Base-by-base conservation (phyloP, 2,329 filamentous ascomycete species). In the Hymenoscyphus scutula region DNA sequence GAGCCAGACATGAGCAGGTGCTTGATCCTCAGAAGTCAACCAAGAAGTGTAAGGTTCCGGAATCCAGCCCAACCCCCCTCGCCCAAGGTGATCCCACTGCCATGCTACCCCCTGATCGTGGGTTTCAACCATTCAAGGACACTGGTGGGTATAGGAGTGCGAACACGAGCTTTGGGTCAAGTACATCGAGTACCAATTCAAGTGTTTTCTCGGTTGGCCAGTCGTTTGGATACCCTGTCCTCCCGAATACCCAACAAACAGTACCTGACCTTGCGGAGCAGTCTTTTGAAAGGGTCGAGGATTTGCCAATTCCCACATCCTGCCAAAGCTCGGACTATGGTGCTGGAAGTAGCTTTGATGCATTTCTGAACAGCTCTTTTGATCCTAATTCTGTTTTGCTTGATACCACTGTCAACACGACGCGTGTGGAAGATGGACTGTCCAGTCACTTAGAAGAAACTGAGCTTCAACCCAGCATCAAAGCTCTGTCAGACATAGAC, bases 271-370 rank as follows among this genome's bases (percentile, higher is more conserved):
- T 32, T 19, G 37, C 11, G 13, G 38, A 48, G 17, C 17, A 27
- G n/a, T 27, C 23, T 27, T 48, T 19, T 34, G 3, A 58, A 29
- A 27, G 37, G 19, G 15, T 3, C 15, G 19, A 54, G 19, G 13
- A 37, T 19, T 38, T 37, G 13, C 11, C 23, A 25, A 30, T 11
- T 8, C 1, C 25, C 11, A 29, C 15, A 3, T 25, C 30, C 30
- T 41, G 23, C 4, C 41, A 54, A 11, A 38, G 67, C 27, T 71
- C 70, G 4, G 64, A 69, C 19, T 71, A 70, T 32, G 64, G 58
- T 7, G 65, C 64, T 51, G 61, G 62, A 27, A 68, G 67, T 37
- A 69, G 68, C 32, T 68, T 71, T 23, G 70, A 72, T 27, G 63
- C 56, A 48, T 59, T 30, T 2, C 54, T 69, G 1, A 62, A 51